Base-by-base conservation (phyloP, 768 basidiomycete genomes). In the Neoboletus magnificus region DNA sequence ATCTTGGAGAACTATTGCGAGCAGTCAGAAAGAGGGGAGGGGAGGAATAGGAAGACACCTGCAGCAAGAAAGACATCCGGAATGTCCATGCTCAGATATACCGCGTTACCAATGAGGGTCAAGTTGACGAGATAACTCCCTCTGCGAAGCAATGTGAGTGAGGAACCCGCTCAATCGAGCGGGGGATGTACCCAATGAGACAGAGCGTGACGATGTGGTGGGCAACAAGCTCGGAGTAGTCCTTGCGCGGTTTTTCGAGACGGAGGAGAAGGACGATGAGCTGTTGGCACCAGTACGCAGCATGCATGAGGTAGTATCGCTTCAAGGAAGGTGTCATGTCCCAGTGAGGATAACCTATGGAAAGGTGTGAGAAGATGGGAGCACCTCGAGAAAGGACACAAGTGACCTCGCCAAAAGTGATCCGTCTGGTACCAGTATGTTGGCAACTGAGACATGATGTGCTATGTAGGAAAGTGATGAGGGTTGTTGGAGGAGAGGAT, bases 1-100 rank as follows among this genome's bases (percentile, higher is more conserved):
- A 93, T 69, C 74, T 98, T 98, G 18, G 90, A 86, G 50, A 89
- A 72, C 92, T 94, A 56, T 50, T 13, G 40, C 33, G 12, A 54
- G 15, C 23, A 40, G 25, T 59, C 48, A 50, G 1, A 25, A 37
- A 22, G 40, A 35, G 16, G 33, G 0, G 40, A 43, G 30, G n/a
- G 35, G 33, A 33, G 7, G 18, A 15, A 44, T 8, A 25, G 35
- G 18, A 23, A 41, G 50, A 33, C 18, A 75, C 88, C 60, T 59
- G 93, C 88, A 13, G 91, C 93, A 13, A 99, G 78, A 71, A 89
- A 91, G 33, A 84, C 74, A 67, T 99, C 97, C 0, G 95, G 93
- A 20, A 95, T 79, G 74, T 99, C 97, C 97, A 98, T 98, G 69
- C 93, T 97, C 74, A 95, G 80, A 64, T 87, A 98, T 29, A 99